Base-by-base conservation (phyloP, 495 filamentous ascomycete genomes). In the Cenococcum geophilum region DNA sequence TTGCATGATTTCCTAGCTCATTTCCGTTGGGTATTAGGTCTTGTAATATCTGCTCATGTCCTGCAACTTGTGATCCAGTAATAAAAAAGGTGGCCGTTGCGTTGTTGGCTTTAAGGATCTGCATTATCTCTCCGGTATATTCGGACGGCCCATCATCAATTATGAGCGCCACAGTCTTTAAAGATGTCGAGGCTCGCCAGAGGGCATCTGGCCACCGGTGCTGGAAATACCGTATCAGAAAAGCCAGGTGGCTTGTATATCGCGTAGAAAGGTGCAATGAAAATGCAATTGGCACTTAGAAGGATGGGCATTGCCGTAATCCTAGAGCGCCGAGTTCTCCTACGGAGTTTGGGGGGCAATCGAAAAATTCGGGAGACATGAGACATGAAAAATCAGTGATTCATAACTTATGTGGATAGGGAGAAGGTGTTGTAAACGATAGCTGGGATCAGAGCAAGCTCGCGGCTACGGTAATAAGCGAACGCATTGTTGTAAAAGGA, bases 1-100 rank as follows among this genome's bases (percentile, higher is more conserved):
- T 91, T 4, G 86, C 90, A 72, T 96, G 90, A 72, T 95, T 95
- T 47, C 80, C 90, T 10, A 92, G 77, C 70, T 92, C 88, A 66
- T 86, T 83, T 6, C 86, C 86, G 14, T 70, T 75, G 20, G 77
- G 70, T n/a, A 92, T 76, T 3, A 91, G 71, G 42, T 86, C 77
- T 40, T 77, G 69, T 22, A 93, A 76, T 0, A 80, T 73, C 1
- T 76, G 66, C 71, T 88, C 83, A 21, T 80, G 73, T 0, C 83
- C 86, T 0, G 76, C 42, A 0, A 91, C 83, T 71, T 96, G 89
- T 8, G 76, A 76, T 12, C 90, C 91, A 61, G 95, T 76, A 43
- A 73, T 55, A 60, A 76, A 76, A 57, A 74, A 75, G 0, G 74
- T 76, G 1, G 77, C 76, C 35, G 71, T 37, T 55, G 75, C 76